Conservation (phyloP, 257 asterid genomes). For the Linaria vulgaris region DNA sequence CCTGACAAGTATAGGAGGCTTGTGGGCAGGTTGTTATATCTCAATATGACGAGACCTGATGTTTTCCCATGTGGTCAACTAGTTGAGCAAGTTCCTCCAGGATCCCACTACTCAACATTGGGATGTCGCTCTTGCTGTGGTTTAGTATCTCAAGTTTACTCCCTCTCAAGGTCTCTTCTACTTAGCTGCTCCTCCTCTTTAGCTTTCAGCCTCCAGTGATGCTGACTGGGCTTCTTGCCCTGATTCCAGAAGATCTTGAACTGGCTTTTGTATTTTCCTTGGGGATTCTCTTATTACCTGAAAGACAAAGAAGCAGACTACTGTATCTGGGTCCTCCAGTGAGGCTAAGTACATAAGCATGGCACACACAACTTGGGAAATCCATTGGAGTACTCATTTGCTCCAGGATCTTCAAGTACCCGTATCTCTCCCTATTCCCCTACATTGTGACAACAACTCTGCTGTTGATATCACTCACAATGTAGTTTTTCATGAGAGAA, state of each 20-base stretch:
- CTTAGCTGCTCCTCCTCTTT: background rate
- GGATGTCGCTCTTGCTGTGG: background rate
- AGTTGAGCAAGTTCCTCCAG: background rate
- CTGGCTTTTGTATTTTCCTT: background rate
- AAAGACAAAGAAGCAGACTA: background rate
- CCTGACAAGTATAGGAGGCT: background rate
- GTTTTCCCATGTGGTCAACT: background rate
- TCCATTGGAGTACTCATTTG: background rate
- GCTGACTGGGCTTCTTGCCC: slow-evolving; percentile 12
- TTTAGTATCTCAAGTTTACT: slow-evolving; percentile 2
- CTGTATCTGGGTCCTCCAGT: slow-evolving; percentile 1
- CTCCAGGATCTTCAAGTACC: background rate
- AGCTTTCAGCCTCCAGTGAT: background rate
- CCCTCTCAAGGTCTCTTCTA: background rate
- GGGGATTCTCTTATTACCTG: background rate
- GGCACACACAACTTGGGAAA: background rate
- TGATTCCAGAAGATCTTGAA: background rate
- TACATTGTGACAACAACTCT: background rate
- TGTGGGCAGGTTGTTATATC: background rate
- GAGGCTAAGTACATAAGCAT: slow-evolving; percentile 6
- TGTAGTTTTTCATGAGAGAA: background rate
- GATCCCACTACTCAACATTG: background rate
- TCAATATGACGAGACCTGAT: background rate
- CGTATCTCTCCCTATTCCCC: accelerated
- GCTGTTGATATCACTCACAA: background rate